Evolutionary conservation across 768 basidiomycete species (phyloP).

Genomic region (Podaxis mareebaensis): DNA sequence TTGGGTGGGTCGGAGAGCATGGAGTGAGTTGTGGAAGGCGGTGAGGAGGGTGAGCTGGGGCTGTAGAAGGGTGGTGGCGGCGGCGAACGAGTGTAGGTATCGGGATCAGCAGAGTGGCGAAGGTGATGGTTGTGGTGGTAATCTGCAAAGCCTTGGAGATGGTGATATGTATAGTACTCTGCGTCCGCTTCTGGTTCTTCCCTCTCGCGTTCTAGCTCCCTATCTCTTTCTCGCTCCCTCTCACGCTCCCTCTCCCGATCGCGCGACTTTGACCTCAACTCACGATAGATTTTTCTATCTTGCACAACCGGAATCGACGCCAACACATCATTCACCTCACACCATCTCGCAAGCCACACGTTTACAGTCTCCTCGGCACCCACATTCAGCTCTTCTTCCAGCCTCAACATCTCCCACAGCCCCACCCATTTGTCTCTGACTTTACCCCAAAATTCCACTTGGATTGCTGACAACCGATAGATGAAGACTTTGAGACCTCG

Average conservation of each 20-base stretch:
- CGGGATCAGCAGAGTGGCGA: not conserved
- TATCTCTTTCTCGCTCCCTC: not conserved
- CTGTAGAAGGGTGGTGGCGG: not conserved
- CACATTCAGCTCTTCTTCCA: constrained; percentile 69
- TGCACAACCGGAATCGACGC: constrained; percentile 34
- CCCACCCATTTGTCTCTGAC: constrained; percentile 69
- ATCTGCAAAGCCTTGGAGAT: constrained; percentile 1
- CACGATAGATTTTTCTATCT: constrained; percentile 26
- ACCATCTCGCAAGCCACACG: constrained; percentile 73
- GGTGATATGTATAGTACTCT: constrained; percentile 8
- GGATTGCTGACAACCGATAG: constrained; percentile 52
- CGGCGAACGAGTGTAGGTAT: not conserved
- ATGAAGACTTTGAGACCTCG: constrained; percentile 58
- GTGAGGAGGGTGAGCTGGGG: not conserved
- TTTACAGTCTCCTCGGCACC: constrained; percentile 67
- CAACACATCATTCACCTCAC: constrained; percentile 58
- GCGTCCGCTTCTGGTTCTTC: constrained; percentile 15
- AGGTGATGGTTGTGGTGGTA: not conserved
- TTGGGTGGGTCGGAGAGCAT: not conserved
- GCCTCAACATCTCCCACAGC: constrained; percentile 83
- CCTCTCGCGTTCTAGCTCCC: not conserved
- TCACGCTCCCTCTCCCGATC: not conserved
- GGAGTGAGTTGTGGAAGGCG: not conserved
- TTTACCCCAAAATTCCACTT: constrained; percentile 59
- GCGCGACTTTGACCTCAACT: constrained; percentile 19